These are phyloP conservation scores for Stagonosporopsis tanaceti DNA, from an alignment of 2,329 filamentous ascomycete species.

Conservation along the genomic window DNA sequence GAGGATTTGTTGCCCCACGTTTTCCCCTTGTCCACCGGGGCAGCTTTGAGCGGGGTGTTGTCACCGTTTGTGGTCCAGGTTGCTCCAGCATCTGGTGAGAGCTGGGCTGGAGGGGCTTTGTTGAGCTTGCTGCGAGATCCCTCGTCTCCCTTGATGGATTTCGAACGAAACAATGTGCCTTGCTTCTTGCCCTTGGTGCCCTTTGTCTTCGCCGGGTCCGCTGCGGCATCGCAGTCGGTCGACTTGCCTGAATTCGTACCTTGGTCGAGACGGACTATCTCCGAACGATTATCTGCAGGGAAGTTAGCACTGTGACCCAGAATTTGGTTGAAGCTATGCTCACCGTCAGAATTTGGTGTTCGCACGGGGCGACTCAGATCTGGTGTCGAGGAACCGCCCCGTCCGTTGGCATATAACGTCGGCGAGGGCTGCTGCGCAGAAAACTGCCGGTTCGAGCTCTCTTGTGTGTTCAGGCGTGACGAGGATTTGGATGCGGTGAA, in stretches of 20 bases:
- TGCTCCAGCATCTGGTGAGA: constrained; percentile 39
- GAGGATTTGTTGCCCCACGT: constrained; percentile 73
- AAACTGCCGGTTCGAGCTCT: constrained; percentile 44
- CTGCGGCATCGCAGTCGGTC: constrained; percentile 32
- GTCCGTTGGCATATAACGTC: constrained; percentile 51
- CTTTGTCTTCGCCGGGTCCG: constrained; percentile 35
- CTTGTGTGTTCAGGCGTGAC: constrained; percentile 50
- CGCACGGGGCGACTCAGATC: constrained; percentile 53
- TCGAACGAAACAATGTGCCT: constrained; percentile 51
- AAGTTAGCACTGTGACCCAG: constrained; percentile 17
- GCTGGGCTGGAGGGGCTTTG: constrained; percentile 42
- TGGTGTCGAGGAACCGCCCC: constrained; percentile 57
- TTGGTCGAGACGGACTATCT: constrained; percentile 39
- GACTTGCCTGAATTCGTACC: constrained; percentile 42
- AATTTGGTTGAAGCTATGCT: neutral
- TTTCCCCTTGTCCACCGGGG: constrained; percentile 72
- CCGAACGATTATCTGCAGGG: constrained; percentile 41
- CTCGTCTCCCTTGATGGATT: constrained; percentile 56
- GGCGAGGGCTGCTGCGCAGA: constrained; percentile 45
- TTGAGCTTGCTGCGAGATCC: constrained; percentile 40
- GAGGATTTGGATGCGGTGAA: constrained; percentile 58
- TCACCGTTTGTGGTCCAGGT: constrained; percentile 47
- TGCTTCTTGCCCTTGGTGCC: constrained; percentile 45
- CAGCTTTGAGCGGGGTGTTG: constrained; percentile 64
- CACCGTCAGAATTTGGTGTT: constrained; percentile 49